A percentile compares a stretch with the other conserved stretches of the same genome.
Evolutionary conservation across 495 filamentous ascomycete species (phyloP).

Genomic region (Tuber microsphaerosporum): DNA sequence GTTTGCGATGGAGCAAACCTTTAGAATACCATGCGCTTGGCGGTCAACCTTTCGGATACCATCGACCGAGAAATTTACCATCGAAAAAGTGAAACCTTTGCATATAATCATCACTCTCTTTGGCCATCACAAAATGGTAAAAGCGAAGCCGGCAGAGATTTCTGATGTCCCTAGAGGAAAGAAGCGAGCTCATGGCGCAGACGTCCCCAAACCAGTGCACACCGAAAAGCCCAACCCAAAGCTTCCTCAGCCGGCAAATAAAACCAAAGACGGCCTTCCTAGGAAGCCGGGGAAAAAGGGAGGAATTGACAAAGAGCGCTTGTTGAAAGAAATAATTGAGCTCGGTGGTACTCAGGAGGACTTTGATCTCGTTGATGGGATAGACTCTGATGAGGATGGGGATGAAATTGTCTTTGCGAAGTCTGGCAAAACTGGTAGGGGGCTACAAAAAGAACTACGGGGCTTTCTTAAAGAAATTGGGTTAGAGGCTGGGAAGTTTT

Average conservation of each 20-base stretch:
- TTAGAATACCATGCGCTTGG: too few relatives aligned
- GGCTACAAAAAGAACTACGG: slow-evolving; percentile 26
- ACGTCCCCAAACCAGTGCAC: slow-evolving; percentile 36
- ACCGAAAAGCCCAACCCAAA: slow-evolving; percentile 7
- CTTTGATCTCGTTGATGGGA: slow-evolving; percentile 35
- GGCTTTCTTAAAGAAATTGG: slow-evolving; percentile 41
- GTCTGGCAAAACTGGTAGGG: slow-evolving; percentile 17
- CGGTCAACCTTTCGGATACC: too few relatives aligned
- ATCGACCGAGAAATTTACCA: too few relatives aligned
- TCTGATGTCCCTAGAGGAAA: slow-evolving; percentile 47
- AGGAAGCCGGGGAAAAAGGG: slow-evolving; percentile 19
- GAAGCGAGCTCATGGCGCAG: slow-evolving; percentile 49
- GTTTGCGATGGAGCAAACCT: too few relatives aligned
- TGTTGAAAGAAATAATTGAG: slow-evolving; percentile 65
- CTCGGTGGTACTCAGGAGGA: slow-evolving; percentile 68
- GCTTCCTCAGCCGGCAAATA: neutral
- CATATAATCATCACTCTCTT: too few relatives aligned
- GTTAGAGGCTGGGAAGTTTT: slow-evolving; percentile 30
- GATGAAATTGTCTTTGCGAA: slow-evolving; percentile 29
- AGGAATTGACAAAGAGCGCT: slow-evolving; percentile 40
- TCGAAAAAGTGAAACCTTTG: too few relatives aligned
- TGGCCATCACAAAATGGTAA: slow-evolving; percentile 39
- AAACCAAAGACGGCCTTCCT: slow-evolving; percentile 12
- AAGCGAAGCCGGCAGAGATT: slow-evolving; percentile 39
- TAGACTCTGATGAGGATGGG: slow-evolving; percentile 37